Base-by-base conservation (phyloP, 495 filamentous ascomycete species). In the Physcia stellaris region DNA sequence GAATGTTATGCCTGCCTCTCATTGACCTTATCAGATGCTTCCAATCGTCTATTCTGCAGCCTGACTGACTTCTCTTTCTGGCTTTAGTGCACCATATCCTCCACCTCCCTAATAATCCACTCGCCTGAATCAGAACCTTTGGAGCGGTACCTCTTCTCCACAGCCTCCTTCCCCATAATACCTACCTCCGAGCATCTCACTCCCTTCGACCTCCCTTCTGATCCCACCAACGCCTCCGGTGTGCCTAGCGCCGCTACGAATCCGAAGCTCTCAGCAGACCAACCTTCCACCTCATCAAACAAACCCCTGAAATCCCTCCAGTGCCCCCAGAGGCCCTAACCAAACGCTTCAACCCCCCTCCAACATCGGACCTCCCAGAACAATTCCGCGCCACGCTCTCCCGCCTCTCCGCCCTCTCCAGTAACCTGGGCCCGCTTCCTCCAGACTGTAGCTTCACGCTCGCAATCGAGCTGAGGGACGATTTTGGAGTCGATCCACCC, bases 81-180 rank as follows among this genome's bases (percentile, higher is more conserved):
- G 7, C 40, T 40, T 22, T 49, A 62, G 54, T 50, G 73, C 45
- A 68, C 66, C 51, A 79, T 92, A 39, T 68, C 71, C 32, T 63
- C 75, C 45, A 70, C 90, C 45, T 83, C 75, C 40, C 66, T 93
- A 32, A 79, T 90, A 12, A 72, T 93, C 50, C 83, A 79, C 64
- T 68, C 68, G 39, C 49, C 64, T 47, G 60, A 61, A 45, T 69
- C 66, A 40, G 57, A 53, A 35, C 66, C 61, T 28, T 61, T 90
- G 54, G 90, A 95, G 55, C 74, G 87, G 41, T 94, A 78, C 71
- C 63, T 92, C 46, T 87, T 94, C 55, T 83, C 92, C 60, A 68
- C 90, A 16, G 67, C 71, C 37, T 59, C 58, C 13, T 92, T 94
- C 48, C 90, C 90, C 0, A 63, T 60, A 23, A 68, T 82, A 6